Evolutionary conservation across 306 rosid genomes (phyloP), one percentile per base, ranked within the genome.

Genomic region (Acacia confusa): DNA sequence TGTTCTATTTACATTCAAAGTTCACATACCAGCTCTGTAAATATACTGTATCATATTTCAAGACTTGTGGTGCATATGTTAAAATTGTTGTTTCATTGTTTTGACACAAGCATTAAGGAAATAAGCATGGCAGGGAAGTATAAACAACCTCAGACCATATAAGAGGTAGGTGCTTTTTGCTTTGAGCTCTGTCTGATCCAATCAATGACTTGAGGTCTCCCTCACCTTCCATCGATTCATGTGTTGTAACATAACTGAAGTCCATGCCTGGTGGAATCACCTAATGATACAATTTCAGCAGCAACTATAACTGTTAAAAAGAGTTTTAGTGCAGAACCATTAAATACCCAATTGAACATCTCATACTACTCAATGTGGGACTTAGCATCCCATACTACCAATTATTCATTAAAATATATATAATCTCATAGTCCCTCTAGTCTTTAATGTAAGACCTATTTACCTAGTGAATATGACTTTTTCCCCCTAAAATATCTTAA

Each of bases 241-340:
- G 87, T 74, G 81, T 72, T 53, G 85, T 84, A 77, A 93, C 94
- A 79, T 91, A 84, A 85, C 92, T 87, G 89, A 93, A 93, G 86
- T 93, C 97, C 94, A 93, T 93, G 75, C 97, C 97, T 6, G 97
- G 97, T 22, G 96, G 92, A 79, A 91, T 89, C 25, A 87, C 94
- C 95, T 89, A 63, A 68, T 30, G 84, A 38, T 30, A 74, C 38
- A 68, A 40, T 64, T 47, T 47, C 30, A 82, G 30, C 69, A 70
- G 1, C 7, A 77, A 55, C 77, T 24, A 40, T 40, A 73, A n/a
- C 28, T 22, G 34, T 63, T 30, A 43, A 76, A 24, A 36, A 4
- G 0, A 9, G 32, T 27, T 14, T 61, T 9, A 34, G 32, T 41
- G 17, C 13, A 17, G 52, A 74, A 32, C 41, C 24, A 1, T 36